Percentiles rank a stretch among this genome's conserved stretches.
These are phyloP conservation scores for Opeltia flavorubescens DNA, from an alignment of 495 filamentous ascomycete species.

Conservation along the genomic window DNA sequence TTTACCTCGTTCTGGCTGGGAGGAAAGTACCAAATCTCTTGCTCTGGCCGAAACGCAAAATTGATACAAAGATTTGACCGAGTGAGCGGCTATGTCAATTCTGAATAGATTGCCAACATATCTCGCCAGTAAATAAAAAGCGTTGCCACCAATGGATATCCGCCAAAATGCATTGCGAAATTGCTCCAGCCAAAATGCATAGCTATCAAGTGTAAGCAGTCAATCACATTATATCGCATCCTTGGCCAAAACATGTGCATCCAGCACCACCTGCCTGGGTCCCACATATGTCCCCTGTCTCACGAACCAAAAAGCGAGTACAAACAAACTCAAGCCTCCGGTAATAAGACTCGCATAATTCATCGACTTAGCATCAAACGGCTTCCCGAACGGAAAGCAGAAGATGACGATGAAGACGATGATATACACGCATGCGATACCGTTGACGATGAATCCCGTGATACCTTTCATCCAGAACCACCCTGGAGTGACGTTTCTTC, in stretches of 20 bases:
- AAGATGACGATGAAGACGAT: conserved; percentile 54
- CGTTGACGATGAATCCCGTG: conserved; percentile 42
- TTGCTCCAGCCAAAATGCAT: too few relatives aligned
- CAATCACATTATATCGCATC: conserved; percentile 10
- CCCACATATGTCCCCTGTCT: conserved; percentile 20
- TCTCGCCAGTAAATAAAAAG: too few relatives aligned
- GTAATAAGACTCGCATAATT: conserved; percentile 57
- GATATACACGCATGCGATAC: conserved; percentile 45
- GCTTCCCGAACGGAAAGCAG: conserved; percentile 54
- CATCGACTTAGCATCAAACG: conserved; percentile 45
- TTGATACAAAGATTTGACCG: too few relatives aligned
- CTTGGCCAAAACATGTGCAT: conserved; percentile 4
- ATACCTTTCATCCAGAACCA: conserved; percentile 52
- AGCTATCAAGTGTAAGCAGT: too few relatives aligned
- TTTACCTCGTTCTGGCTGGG: too few relatives aligned
- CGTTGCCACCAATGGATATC: too few relatives aligned
- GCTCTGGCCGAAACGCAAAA: too few relatives aligned
- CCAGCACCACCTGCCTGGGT: conserved; percentile 5
- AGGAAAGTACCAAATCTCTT: too few relatives aligned
- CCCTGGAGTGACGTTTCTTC: conserved; percentile 48
- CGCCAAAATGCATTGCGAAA: too few relatives aligned
- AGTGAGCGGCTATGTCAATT: too few relatives aligned
- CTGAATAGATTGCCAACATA: too few relatives aligned
- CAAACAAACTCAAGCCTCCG: conserved; percentile 36
- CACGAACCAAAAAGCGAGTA: conserved; percentile 26